Base-by-base conservation (phyloP, 2,329 filamentous ascomycete species). In the Sordariomycetes sp. region DNA sequence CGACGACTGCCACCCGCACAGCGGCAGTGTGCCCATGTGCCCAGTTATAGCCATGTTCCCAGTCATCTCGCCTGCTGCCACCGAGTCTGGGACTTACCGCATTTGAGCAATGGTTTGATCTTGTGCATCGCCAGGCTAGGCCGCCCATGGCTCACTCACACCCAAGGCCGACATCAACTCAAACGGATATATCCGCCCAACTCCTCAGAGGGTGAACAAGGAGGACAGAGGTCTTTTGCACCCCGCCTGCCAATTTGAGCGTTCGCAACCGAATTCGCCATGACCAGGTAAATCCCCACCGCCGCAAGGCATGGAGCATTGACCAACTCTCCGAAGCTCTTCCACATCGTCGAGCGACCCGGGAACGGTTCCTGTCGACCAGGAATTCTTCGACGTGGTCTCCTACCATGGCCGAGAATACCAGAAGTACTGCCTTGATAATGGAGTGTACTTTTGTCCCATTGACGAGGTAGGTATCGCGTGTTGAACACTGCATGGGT, bases 381-480 rank as follows among this genome's bases (percentile, higher is more conserved):
- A 77, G 57, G 70, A 71, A 52, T 81, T 80, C 64, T 72, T 79
- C 62, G 77, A 85, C 64, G 84, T 79, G 5, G 70, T 86, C 59
- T 72, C 74, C 17, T 72, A 84, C 62, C 74, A 84, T 66, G 82
- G 82, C 60, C 77, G 87, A 65, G 75, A 78, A 53, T 90, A 82
- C 66, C 86, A 90, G 62, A 77, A 77, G 65, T 83, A 85, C 70
- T 78, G 86, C 22, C 68, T 89, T 56, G 76, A 83, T 34, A 81
- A 85, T 62, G 74, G 74, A 39, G 78, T 81, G 60, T 87, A 87
- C 66, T 85, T 87, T 63, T 80, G 75, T 52, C 87, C 87, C 10
- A 74, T 87, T 58, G 87, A 90, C 65, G 85, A 89, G 75, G 87
- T 88, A 74, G 35, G 58, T 24, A 39, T 55, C 57, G 56, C 53